Evolutionary conservation across 331 rosid genomes (phyloP).

Genomic region (Malus hybrid): DNA sequence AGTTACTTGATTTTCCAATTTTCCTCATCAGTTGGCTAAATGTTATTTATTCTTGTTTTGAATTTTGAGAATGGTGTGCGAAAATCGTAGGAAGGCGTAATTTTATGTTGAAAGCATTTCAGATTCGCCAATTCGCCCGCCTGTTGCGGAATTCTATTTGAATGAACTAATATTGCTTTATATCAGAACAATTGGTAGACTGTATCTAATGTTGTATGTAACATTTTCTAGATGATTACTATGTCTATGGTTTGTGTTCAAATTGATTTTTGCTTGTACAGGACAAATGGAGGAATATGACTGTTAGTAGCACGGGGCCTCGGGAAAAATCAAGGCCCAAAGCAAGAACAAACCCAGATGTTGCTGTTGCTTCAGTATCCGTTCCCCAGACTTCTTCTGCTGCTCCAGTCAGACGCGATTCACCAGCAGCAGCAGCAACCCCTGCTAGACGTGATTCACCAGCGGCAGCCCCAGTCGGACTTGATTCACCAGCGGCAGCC

Average conservation of each 20-base stretch:
- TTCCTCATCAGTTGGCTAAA: not conserved
- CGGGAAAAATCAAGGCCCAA: conserved; percentile 40
- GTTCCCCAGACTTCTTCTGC: conserved; percentile 14
- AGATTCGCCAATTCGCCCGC: not conserved
- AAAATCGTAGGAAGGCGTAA: too few relatives aligned
- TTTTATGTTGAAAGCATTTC: too few relatives aligned
- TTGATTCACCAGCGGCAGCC: not conserved
- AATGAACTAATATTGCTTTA: not conserved
- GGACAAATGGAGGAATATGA: conserved; percentile 66
- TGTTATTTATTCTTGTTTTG: not conserved
- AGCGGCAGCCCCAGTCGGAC: not conserved
- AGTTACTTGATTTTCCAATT: not conserved
- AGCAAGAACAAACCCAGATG: conserved; percentile 25
- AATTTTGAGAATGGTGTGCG: not conserved
- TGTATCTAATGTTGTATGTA: not conserved
- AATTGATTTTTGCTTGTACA: conserved; percentile 4
- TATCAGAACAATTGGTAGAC: not conserved
- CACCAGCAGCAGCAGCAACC: not conserved
- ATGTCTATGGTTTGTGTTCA: not conserved
- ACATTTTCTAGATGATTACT: not conserved
- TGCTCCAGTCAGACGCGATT: conserved; percentile 8
- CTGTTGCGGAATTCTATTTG: not conserved
- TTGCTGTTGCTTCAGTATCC: conserved; percentile 16
- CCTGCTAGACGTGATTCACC: not conserved
- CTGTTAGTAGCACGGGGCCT: conserved; percentile 38